Base-by-base conservation (phyloP, 2,329 filamentous ascomycete species). In the Aspergillus puulaauensis region DNA sequence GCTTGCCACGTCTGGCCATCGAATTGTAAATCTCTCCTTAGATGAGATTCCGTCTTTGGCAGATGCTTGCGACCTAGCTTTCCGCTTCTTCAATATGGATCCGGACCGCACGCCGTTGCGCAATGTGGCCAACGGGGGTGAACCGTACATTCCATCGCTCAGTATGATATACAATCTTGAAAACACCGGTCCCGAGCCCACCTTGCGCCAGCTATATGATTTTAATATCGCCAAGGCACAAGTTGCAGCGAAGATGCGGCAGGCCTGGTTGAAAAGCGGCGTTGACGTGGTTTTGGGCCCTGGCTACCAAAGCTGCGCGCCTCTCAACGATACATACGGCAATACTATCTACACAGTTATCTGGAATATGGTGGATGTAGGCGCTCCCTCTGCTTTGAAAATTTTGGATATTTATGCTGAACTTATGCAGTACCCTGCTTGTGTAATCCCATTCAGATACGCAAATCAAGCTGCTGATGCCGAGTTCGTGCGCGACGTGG, bases 351-450 rank as follows among this genome's bases (percentile, higher is more conserved):
- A 70, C 40, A 69, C 67, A 0, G 62, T 64, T 1, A 19, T 68
- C 8, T 56, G 57, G 23, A 68, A 67, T 9, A 15, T 68, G 15
- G 37, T 68, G 6, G 65, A 69, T 60, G 67, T 68, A 61, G n/a
- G 61, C 27, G 52, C 52, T 17, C 5, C 31, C 15, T 15, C 14
- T n/a, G 9, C 4, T 40, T 6, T 24, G 15, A 5, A 31, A 3
- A 31, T 31, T 3, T 31, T 11, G 9, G 4, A 31, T 9, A 31
- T 11, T 11, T 21, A 12, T 14, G 33, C 24, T 54, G 21, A 57
- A 6, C 2, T 23, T 17, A 14, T 23, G 14, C 50, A 68, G 66
- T 66, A 64, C 37, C 66, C 66, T 0, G 57, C 62, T 3, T 68
- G 59, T 23, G 55, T 68, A 2, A 63, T 68, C 23, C 67, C 67